phyloP scores from a whole-genome alignment of 441 rosid genomes.

The Manihot esculenta region DNA sequence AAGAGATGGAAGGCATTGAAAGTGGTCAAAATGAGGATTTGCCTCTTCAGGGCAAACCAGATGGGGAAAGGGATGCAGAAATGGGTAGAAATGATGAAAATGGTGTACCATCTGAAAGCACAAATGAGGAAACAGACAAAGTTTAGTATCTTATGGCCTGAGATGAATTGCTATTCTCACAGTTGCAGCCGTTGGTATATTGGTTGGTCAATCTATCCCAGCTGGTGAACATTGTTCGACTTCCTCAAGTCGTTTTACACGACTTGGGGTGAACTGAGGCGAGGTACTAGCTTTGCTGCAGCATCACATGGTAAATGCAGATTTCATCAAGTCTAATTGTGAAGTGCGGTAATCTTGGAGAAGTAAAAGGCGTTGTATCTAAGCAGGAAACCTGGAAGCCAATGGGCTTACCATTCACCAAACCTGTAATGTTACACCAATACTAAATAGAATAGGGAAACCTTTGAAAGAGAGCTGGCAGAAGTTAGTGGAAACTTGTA shows the following conservation, averaged over 20 bases:
- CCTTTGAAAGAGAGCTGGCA: too few relatives aligned
- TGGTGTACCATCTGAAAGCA: slow-evolving; percentile 15
- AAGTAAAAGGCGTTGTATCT: too few relatives aligned
- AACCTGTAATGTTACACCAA: too few relatives aligned
- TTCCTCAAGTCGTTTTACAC: not conserved
- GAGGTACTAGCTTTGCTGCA: too few relatives aligned
- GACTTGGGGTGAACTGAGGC: too few relatives aligned
- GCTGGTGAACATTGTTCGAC: not conserved
- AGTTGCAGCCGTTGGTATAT: not conserved
- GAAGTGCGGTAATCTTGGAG: too few relatives aligned
- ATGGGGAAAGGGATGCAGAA: slow-evolving; percentile 18
- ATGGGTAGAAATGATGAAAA: slow-evolving; percentile 12
- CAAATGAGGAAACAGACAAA: slow-evolving; percentile 27
- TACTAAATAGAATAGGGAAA: too few relatives aligned
- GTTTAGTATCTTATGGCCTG: not conserved
- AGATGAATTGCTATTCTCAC: not conserved
- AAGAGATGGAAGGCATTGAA: slow-evolving; percentile 29
- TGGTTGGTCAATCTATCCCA: not conserved
- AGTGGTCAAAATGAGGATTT: slow-evolving; percentile 34
- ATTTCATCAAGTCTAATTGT: too few relatives aligned
- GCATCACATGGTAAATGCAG: too few relatives aligned
- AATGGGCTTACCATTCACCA: too few relatives aligned
- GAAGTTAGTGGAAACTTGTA: too few relatives aligned
- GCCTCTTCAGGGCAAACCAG: slow-evolving; percentile 15
- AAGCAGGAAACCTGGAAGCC: too few relatives aligned